Conservation (phyloP, 176 grass and related monocot species). For the Hordeum marinum region DNA sequence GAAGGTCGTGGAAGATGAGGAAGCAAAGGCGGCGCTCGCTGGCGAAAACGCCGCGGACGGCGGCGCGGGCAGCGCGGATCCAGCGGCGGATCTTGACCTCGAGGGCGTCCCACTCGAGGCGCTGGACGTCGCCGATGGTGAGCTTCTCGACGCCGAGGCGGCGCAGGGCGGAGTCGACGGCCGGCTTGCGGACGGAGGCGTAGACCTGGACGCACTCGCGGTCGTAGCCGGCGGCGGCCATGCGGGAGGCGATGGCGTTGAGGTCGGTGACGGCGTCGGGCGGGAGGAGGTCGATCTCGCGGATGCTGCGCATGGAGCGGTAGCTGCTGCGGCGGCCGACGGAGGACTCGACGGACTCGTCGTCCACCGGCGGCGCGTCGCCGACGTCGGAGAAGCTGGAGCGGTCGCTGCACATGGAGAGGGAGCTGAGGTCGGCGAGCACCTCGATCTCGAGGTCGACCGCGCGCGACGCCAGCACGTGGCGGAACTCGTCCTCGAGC, state of each 20-base stretch:
- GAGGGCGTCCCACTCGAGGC: slow-evolving; percentile 66
- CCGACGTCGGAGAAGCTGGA: slow-evolving; percentile 13
- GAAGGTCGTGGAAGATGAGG: slow-evolving; percentile 62
- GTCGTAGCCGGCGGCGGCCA: slow-evolving; percentile 64
- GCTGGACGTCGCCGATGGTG: slow-evolving; percentile 89
- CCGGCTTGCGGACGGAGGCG: slow-evolving; percentile 72
- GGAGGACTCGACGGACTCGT: slow-evolving; percentile 11
- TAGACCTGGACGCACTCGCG: slow-evolving; percentile 97
- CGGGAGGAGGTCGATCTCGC: slow-evolving; percentile 86
- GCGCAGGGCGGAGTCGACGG: slow-evolving; percentile 65
- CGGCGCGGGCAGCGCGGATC: slow-evolving; percentile 73
- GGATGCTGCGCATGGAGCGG: slow-evolving; percentile 61
- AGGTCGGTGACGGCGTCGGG: slow-evolving; percentile 69
- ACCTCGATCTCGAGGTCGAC: slow-evolving; percentile 57
- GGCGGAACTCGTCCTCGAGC: slow-evolving; percentile 78
- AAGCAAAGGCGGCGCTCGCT: slow-evolving; percentile 86
- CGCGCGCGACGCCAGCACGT: slow-evolving; percentile 46
- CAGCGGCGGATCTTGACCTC: slow-evolving; percentile 76
- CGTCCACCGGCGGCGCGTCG: neutral
- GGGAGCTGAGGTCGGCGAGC: slow-evolving; percentile 43
- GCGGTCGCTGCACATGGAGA: slow-evolving; percentile 32
- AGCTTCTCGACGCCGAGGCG: slow-evolving; percentile 87
- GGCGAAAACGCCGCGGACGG: slow-evolving; percentile 68
- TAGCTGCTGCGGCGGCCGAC: slow-evolving; percentile 61
- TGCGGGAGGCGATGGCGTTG: slow-evolving; percentile 56